Evolutionary conservation across 2,329 filamentous ascomycete genomes (phyloP).

Genomic region (Colletotrichum simmondsii): DNA sequence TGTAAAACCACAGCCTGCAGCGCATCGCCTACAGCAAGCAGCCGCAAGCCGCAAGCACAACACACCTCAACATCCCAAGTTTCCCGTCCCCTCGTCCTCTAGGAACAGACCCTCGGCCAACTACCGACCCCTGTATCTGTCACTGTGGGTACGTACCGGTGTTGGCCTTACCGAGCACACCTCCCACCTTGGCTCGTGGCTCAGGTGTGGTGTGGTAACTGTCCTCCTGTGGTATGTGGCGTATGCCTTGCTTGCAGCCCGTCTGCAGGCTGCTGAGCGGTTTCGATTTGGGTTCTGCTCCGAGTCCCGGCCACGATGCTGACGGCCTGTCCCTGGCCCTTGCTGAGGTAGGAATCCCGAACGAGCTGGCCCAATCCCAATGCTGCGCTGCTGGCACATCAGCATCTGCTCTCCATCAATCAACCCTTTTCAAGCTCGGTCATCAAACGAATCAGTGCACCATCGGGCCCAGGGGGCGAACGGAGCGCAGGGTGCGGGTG

Average conservation of each 20-base stretch:
- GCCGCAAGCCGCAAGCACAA: not conserved
- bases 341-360: not conserved
- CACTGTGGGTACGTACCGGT: constrained; percentile 1
- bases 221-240: too few relatives aligned
- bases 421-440: constrained; percentile 21
- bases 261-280: not conserved
- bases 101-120: constrained; percentile 20
- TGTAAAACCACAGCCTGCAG: not conserved
- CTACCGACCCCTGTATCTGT: constrained; percentile 10
- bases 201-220: not conserved
- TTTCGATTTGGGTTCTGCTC: not conserved
- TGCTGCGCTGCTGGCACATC: constrained; percentile 7
- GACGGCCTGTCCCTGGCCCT: not conserved
- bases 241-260: not conserved
- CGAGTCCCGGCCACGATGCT: constrained; percentile 3
- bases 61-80: not conserved
- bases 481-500: constrained; percentile 4
- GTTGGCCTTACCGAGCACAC: constrained; percentile 1
- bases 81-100: not conserved
- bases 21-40: not conserved
- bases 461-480: constrained; percentile 9
- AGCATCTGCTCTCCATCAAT: constrained; percentile 1
- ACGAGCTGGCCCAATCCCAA: constrained; percentile 2
- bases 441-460: constrained; percentile 30
- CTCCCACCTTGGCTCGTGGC: not conserved